Conservation (phyloP, 495 filamentous ascomycete genomes). For the Entonaema liquescens region DNA sequence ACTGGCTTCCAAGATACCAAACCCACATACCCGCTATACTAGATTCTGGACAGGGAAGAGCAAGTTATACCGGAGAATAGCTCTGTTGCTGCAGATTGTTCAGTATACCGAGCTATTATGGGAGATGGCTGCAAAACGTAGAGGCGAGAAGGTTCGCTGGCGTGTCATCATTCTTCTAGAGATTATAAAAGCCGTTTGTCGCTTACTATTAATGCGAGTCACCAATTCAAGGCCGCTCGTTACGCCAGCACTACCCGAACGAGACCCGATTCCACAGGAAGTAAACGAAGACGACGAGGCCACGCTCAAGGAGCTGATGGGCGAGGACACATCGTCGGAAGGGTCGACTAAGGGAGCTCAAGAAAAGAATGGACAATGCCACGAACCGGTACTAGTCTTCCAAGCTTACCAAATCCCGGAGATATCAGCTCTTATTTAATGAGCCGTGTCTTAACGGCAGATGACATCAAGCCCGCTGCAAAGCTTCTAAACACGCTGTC, state of each 20-base stretch:
- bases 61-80: conserved; percentile 77
- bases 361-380: conserved; percentile 90
- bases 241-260: conserved; percentile 83
- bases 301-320: conserved; percentile 44
- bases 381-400: conserved; percentile 84
- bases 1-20: conserved; percentile 59
- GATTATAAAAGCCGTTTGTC: conserved; percentile 84
- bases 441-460: conserved; percentile 89
- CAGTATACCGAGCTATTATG: conserved; percentile 91
- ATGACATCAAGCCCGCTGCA: conserved; percentile 92
- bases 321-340: conserved; percentile 32
- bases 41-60: conserved; percentile 84
- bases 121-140: conserved; percentile 83
- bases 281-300: conserved; percentile 55
- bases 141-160: conserved; percentile 86
- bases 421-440: conserved; percentile 88
- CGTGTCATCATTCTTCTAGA: conserved; percentile 89
- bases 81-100: conserved; percentile 83
- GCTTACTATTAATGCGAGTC: conserved; percentile 80
- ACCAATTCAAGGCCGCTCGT: conserved; percentile 87
- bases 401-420: conserved; percentile 76
- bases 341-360: conserved; percentile 38
- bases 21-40: conserved; percentile 88
- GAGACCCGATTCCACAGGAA: conserved; percentile 73
- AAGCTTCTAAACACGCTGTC: conserved; percentile 80